A percentile compares a stretch with the other conserved stretches of the same genome.
These are phyloP conservation scores for Comarum palustre DNA, from an alignment of 306 rosid species.

Conservation along the genomic window DNA sequence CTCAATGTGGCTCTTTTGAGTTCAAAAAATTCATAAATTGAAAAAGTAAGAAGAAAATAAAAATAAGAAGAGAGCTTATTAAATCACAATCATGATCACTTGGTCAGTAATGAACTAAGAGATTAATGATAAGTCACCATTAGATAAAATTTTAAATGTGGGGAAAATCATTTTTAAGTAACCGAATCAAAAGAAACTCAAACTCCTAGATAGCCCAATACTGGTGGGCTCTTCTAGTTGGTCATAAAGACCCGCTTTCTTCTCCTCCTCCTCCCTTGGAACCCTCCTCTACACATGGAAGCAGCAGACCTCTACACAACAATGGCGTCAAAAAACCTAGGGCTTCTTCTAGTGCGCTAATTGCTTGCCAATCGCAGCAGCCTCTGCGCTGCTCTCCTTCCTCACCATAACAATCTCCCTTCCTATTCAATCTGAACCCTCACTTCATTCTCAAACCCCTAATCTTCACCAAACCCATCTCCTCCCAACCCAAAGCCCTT, in stretches of 20 bases:
- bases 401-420: not conserved
- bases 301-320: not conserved
- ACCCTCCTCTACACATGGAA: not conserved
- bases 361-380: slow-evolving; percentile 9
- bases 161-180: no score
- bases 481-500: slow-evolving; percentile 15
- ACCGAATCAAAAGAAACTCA: not conserved
- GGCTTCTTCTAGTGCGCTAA: not conserved
- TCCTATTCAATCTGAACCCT: slow-evolving; percentile 15
- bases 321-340: slow-evolving; percentile 10
- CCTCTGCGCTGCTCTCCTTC: slow-evolving; percentile 8
- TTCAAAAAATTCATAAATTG: no score
- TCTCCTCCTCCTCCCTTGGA: not conserved
- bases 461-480: not conserved
- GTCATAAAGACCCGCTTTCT: not conserved
- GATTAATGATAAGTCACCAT: no score
- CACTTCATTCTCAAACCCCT: not conserved
- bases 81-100: no score
- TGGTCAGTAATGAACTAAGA: no score
- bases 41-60: no score
- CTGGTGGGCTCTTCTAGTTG: not conserved
- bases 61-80: not conserved
- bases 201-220: not conserved
- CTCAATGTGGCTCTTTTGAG: no score
- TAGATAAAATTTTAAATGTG: no score